A percentile compares a stretch with the other conserved stretches of the same genome.
These are phyloP conservation scores for Sordariomycetes sp. DNA, from an alignment of 2,329 filamentous ascomycete species.

Conservation along the genomic window DNA sequence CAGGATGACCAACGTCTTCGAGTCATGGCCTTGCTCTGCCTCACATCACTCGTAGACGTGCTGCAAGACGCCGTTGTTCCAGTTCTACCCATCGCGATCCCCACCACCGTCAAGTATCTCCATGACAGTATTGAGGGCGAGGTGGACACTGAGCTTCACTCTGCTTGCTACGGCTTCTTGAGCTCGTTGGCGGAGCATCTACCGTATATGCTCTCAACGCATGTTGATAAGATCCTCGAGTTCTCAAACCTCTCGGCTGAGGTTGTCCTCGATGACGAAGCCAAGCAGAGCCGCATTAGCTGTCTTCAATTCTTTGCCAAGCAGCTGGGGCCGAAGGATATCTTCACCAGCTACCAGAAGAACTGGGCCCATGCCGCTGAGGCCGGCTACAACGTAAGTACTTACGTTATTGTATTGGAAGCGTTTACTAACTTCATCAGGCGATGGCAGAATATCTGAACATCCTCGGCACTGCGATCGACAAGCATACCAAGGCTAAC, in stretches of 20 bases:
- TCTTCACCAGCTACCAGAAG: slow-evolving; percentile 62
- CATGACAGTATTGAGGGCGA: slow-evolving; percentile 46
- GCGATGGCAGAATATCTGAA: slow-evolving; percentile 61
- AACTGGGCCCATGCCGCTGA: slow-evolving; percentile 61
- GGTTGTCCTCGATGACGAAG: slow-evolving; percentile 49
- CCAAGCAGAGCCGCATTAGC: slow-evolving; percentile 54
- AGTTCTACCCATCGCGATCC: slow-evolving; percentile 67
- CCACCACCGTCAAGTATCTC: slow-evolving; percentile 63
- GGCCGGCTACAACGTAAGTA: slow-evolving; percentile 52
- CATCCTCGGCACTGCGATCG: slow-evolving; percentile 61
- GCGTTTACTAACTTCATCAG: slow-evolving; percentile 20
- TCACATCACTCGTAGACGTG: slow-evolving; percentile 84
- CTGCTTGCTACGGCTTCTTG: slow-evolving; percentile 73
- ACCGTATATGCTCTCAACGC: slow-evolving; percentile 79
- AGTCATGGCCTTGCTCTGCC: slow-evolving; percentile 77
- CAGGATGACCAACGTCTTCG: slow-evolving; percentile 64
- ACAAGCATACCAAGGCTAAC: slow-evolving; percentile 66
- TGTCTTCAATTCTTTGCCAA: slow-evolving; percentile 69
- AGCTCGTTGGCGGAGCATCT: slow-evolving; percentile 72
- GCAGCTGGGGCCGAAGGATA: slow-evolving; percentile 66
- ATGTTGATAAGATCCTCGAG: slow-evolving; percentile 62
- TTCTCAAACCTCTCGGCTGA: slow-evolving; percentile 66
- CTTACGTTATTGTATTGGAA: neutral
- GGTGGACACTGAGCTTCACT: slow-evolving; percentile 59
- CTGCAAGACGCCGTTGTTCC: slow-evolving; percentile 80